Base-by-base conservation (phyloP, 371 early-diverging fungal species). In the Zopfochytrium polystomum region DNA sequence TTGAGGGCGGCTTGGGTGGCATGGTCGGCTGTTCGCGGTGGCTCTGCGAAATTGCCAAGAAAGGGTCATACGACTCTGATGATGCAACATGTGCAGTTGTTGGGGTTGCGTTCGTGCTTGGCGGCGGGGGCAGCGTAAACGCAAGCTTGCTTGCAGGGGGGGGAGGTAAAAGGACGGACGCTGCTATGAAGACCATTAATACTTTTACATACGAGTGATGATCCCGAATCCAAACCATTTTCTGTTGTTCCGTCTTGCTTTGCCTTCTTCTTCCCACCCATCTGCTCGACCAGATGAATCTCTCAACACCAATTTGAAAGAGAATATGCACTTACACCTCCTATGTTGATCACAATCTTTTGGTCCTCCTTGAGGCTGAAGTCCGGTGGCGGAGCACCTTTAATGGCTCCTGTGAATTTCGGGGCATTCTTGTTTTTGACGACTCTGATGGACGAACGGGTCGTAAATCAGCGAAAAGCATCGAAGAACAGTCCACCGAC, bases 331-430 rank as follows among this genome's bases (percentile, higher is more conserved):
- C 78, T 79, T 22, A 85, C 80, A n/a, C 73, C 73, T 32, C 87
- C 88, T 60, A 94, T 80, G 20, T 79, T 86, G 62, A 92, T 85
- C 49, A 76, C 85, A 53, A 94, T 88, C 2, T 87, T 90, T 68
- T 92, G 87, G 1, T 92, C 95, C 52, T 88, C 91, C 66, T 90
- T 92, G 49, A 89, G 72, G 57, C 87, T 86, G 67, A 87, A 91
- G 71, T 94, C 92, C 34, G 86, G 72, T 57, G 82, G 78, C 20
- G 90, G 90, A 32, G 76, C 76, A 23, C 29, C 45, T 11, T 1
- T 31, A 33, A 25, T 27, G 11, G 49, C 27, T 55, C 43, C 22
- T 43, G 57, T 61, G 33, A 31, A 46, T 58, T 34, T n/a, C 46
- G 18, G n/a, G n/a, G n/a, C n/a, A n/a, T n/a, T n/a, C n/a, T n/a